Evolutionary conservation across 2,329 filamentous ascomycete genomes (phyloP), one percentile per base, ranked within the genome.

Genomic region (Aspergillus eucalypticola): DNA sequence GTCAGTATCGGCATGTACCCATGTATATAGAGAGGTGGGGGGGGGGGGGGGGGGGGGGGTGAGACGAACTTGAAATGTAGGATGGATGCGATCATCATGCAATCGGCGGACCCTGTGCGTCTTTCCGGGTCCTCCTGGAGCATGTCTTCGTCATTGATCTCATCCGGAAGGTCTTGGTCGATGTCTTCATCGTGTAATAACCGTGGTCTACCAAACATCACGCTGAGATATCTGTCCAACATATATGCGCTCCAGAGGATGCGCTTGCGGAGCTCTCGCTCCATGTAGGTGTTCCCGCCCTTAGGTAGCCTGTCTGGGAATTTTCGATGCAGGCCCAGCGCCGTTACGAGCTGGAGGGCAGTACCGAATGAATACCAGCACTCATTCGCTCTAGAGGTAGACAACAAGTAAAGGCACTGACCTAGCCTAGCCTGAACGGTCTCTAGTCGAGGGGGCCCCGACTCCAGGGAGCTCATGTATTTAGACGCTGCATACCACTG

Each of bases 241-340:
- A 82, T 84, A 66, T 88, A 89, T 0, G 84, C 82, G 3, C 82
- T 82, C 86, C 86, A 88, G 55, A 90, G 88, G 0, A 85, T 80
- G 7, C 86, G 77, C 59, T 83, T 83, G 1, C 83, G 79, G 44
- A 84, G 83, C 60, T 88, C 84, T 41, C 72, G 63, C n/a, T 77
- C 73, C 15, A 78, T 60, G 52, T 73, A 73, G 2, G 68, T 67
- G 15, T 64, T 67, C 8, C 69, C 67, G 8, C 70, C 71, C 23
- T 73, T 72, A 10, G 66, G 70, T 8, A 66, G 48, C 46, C 71
- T 73, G 5, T 64, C 65, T 0, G 70, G 64, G 41, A 64, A 66
- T 61, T 69, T 75, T 17, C 77, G 66, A 62, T 79, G 77, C 25
- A 79, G 56, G 2, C 76, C 77, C n/a, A 79, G 62, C 4, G 77